phyloP scores from a whole-genome alignment of 169 alveolate genomes.

The Perkinsus olseni region DNA sequence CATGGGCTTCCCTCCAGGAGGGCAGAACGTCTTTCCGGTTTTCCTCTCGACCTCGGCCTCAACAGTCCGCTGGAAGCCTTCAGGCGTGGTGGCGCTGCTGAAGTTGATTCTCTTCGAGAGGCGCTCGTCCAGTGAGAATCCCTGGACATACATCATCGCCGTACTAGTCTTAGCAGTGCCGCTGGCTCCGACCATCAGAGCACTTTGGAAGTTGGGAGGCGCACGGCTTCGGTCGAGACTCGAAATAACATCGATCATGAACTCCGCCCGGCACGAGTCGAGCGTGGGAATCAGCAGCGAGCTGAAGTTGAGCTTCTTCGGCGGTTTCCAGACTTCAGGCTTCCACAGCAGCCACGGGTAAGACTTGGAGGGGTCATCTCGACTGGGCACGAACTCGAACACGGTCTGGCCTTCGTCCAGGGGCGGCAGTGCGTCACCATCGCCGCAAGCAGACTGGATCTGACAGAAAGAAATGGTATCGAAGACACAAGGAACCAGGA shows the following conservation, averaged over 20 bases:
- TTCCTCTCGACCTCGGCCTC: conserved; percentile 89
- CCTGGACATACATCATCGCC: conserved; percentile 71
- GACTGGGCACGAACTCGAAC: neutral
- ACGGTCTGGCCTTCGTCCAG: conserved; percentile 39
- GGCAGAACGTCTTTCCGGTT: conserved; percentile 82
- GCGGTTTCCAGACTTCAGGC: conserved; percentile 70
- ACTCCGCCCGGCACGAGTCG: conserved; percentile 85
- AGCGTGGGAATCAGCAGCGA: conserved; percentile 86
- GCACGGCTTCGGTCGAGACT: conserved; percentile 47
- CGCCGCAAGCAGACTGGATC: too few relatives aligned
- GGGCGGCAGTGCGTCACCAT: conserved; percentile 67
- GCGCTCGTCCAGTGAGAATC: conserved; percentile 35
- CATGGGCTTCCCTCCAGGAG: conserved; percentile 80
- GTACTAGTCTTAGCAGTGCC: conserved; percentile 95
- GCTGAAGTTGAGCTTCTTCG: conserved; percentile 69
- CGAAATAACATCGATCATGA: conserved; percentile 59
- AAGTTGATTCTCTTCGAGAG: conserved; percentile 85
- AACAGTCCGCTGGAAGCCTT: conserved; percentile 75
- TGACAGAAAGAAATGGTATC: too few relatives aligned
- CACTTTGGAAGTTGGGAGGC: conserved; percentile 56
- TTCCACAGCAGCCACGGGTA: conserved; percentile 64
- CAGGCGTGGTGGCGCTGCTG: conserved; percentile 89
- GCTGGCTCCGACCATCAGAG: conserved; percentile 81
- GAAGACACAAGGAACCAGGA: too few relatives aligned
- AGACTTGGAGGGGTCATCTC: neutral